A percentile compares a stretch with the other conserved stretches of the same genome.
These are phyloP conservation scores for Fusarium lateritium DNA, from an alignment of 2,329 filamentous ascomycete genomes.

Conservation along the genomic window DNA sequence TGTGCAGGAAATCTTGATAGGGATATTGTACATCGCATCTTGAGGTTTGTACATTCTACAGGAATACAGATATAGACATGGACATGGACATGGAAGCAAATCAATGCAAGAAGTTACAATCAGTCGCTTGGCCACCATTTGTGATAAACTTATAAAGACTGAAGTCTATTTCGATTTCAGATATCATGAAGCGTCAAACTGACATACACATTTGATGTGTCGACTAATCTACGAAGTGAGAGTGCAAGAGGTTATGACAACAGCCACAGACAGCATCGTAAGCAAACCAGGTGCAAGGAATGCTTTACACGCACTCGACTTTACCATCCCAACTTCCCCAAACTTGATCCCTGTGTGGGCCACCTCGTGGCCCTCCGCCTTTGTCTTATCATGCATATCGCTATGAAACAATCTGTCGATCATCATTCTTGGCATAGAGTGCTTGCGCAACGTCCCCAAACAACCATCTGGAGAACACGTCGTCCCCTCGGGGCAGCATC, in stretches of 20 bases:
- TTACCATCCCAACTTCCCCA: conserved; percentile 35
- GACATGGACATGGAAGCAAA: conserved; percentile 19
- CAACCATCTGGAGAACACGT: conserved; percentile 35
- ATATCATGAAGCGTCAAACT: too few species aligned
- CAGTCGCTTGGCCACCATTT: conserved; percentile 1
- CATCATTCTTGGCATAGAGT: conserved; percentile 18
- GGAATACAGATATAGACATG: conserved; percentile 26
- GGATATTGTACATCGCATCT: conserved; percentile 16
- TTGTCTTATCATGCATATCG: not conserved
- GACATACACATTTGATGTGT: not conserved
- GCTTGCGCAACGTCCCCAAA: conserved; percentile 38
- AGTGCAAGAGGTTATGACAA: not conserved
- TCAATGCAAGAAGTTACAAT: conserved; percentile 13
- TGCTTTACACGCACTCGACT: conserved; percentile 12
- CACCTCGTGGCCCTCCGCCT: not conserved
- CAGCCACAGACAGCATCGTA: not conserved
- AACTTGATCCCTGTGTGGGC: conserved; percentile 32
- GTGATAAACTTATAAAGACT: not conserved
- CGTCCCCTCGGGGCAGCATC: conserved; percentile 32
- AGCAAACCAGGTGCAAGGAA: conserved; percentile 13
- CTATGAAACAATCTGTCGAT: conserved; percentile 6
- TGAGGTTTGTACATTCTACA: conserved; percentile 7
- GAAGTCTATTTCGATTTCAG: conserved; percentile 4
- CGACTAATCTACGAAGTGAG: not conserved
- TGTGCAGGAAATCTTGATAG: not conserved